Base-by-base conservation (phyloP, 805 yeast genomes). In the Candida palmyrensis region DNA sequence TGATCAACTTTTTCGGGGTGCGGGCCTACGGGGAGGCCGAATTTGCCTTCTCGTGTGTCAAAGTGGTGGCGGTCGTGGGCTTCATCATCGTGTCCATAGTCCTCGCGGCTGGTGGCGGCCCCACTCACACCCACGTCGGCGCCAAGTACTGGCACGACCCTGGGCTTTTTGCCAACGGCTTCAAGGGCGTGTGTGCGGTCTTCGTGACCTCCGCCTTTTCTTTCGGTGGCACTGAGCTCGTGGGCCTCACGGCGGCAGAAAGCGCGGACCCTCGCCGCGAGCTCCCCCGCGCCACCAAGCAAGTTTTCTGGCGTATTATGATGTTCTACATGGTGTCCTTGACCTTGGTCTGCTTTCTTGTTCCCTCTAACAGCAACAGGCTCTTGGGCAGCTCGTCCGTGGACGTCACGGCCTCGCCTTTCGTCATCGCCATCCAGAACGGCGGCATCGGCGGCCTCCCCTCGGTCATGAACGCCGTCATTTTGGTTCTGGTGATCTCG, bases 281-380 rank as follows among this genome's bases (percentile, higher is more conserved):
- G 2, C 68, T 82, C 35, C 92, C 90, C 23, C 68, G 71, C 32
- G 89, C 90, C 27, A 75, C 81, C 38, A 83, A 82, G 57, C 89
- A 84, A 60, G 86, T 82, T 3, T 82, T 85, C 60, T 83, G 90
- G 89, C 71, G 92, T 59, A 79, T 84, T 37, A 61, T 79, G 11
- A 55, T 82, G 44, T 83, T 84, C 52, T 85, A 85, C 61, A 66
- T 85, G 53, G 40, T 71, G 59, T 51, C 77, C 59, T 36, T 65
- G 71, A 44, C 73, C 67, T 45, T 66, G 36, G 58, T 66, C 23
- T 82, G 88, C 27, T 75, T 82, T 45, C 64, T 85, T 37, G 90
- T 85, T n/a, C 89, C 90, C 11, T 81, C 68, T 51, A 64, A 62
- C 38, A 72, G 75, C 39, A 45, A 52, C 1, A 55, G 74, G 39